phyloP scores from a whole-genome alignment of 805 yeast species.

The Saccharomycopsis olivae region DNA sequence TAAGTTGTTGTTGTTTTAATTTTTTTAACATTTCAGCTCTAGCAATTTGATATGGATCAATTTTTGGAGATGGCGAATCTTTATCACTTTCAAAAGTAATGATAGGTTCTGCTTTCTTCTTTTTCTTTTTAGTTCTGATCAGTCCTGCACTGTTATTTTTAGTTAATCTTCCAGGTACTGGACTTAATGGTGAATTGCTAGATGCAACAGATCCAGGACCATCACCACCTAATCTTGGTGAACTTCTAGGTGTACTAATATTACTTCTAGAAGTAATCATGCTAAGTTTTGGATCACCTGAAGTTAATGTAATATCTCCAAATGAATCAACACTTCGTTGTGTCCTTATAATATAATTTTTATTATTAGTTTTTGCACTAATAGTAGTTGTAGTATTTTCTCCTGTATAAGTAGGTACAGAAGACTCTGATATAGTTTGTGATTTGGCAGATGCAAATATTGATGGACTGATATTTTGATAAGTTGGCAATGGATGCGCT shows the following conservation, averaged over 20 bases:
- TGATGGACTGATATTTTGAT: too few relatives aligned
- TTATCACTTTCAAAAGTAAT: slow-evolving; percentile 3
- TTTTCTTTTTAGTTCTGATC: background rate
- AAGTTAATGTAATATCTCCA: too few relatives aligned
- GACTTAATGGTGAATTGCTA: too few relatives aligned
- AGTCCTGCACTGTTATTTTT: background rate
- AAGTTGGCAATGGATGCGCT: too few relatives aligned
- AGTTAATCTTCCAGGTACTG: too few relatives aligned
- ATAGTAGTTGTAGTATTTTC: slow-evolving; percentile 2
- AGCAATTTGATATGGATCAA: slow-evolving; percentile 14
- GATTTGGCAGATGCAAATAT: too few relatives aligned
- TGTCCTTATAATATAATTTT: slow-evolving; percentile 1
- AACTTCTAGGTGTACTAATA: background rate
- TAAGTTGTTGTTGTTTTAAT: slow-evolving; percentile 1
- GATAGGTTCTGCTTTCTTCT: slow-evolving; percentile 2
- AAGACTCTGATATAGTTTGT: too few relatives aligned
- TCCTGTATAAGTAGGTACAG: too few relatives aligned
- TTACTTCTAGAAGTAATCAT: too few relatives aligned
- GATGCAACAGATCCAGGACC: too few relatives aligned
- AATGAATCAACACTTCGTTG: background rate
- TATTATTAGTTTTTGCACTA: background rate
- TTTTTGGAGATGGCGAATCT: slow-evolving; percentile 8
- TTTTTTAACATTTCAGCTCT: slow-evolving; percentile 11
- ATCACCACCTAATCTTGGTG: background rate
- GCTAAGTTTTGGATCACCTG: too few relatives aligned